Evolutionary conservation across 768 basidiomycete genomes (phyloP), one percentile per base, ranked within the genome.

Genomic region (Macrolepiota albuminosa): DNA sequence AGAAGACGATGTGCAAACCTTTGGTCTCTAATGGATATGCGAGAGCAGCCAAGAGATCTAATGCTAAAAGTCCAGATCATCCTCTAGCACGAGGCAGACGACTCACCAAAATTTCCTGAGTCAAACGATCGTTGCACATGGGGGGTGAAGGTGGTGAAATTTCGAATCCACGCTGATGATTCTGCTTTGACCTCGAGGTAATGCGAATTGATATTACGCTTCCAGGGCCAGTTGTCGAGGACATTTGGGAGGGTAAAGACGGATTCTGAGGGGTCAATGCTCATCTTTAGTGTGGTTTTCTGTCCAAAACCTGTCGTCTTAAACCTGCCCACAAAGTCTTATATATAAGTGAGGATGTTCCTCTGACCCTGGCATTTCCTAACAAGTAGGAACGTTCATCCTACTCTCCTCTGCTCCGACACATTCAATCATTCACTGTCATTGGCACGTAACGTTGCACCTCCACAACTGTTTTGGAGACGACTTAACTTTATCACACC

Each of bases 201-300:
- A 60, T 73, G 62, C 0, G 74, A 71, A 59, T 79, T 81, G 46
- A 81, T 61, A 34, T 50, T 57, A 5, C 80, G 75, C 6, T 64
- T 66, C 78, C 76, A 81, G 2, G 79, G 78, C 81, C 81, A 83
- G 14, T 66, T 66, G 14, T 60, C 60, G 45, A 82, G 68, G 9
- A 73, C 75, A 29, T 77, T 70, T 6, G 48, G 48, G 29, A 49
- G 48, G 48, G 18, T 46, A 14, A 46, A 24, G 45, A 6, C 45
- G 11, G 21, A 24, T 46, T 46, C 21, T 8, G 11, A 6, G 45
- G 0, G 5, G 21, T 46, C 24, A 14, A 8, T 46, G 9, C 11
- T 46, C 45, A 46, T 46, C 4, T 26, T 46, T 6, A 5, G 45
- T 4, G 45, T 7, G 24, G 21, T 24, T 43, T 24, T 14, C 24